Evolutionary conservation across 495 filamentous ascomycete genomes (phyloP).

Genomic region (Penicillium cataractarum): DNA sequence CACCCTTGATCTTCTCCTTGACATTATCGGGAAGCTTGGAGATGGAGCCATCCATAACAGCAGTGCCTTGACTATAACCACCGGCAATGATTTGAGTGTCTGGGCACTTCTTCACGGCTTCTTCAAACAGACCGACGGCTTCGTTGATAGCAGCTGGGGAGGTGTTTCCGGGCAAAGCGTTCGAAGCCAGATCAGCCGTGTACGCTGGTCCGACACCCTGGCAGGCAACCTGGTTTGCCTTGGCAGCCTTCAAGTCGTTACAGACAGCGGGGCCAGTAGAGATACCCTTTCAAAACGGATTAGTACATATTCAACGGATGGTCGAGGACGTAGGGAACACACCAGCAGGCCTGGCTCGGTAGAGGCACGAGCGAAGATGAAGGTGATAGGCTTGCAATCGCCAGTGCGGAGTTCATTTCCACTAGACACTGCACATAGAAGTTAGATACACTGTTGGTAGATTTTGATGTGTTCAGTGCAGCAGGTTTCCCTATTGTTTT

Average conservation of each 20-base stretch:
- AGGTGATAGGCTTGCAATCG: slow-evolving; percentile 51
- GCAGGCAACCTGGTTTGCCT: slow-evolving; percentile 35
- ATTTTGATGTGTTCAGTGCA: background rate
- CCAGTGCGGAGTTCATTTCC: slow-evolving; percentile 51
- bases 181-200: slow-evolving; percentile 31
- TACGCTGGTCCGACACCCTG: slow-evolving; percentile 44
- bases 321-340: background rate
- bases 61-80: slow-evolving; percentile 63
- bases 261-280: slow-evolving; percentile 47
- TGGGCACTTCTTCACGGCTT: slow-evolving; percentile 51
- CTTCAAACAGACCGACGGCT: slow-evolving; percentile 38
- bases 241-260: slow-evolving; percentile 34
- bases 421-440: background rate
- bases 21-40: slow-evolving; percentile 42
- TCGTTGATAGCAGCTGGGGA: slow-evolving; percentile 47
- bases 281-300: slow-evolving; percentile 32
- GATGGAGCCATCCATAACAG: slow-evolving; percentile 55
- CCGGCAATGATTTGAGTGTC: slow-evolving; percentile 57
- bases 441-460: background rate
- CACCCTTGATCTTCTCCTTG: slow-evolving; percentile 53
- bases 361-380: slow-evolving; percentile 56
- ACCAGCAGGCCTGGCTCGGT: slow-evolving; percentile 37
- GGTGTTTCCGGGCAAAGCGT: slow-evolving; percentile 32
- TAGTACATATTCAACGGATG: background rate
- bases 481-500: background rate